phyloP scores from a whole-genome alignment of 176 grass and related monocot genomes.

The Chrysopogon serrulatus region DNA sequence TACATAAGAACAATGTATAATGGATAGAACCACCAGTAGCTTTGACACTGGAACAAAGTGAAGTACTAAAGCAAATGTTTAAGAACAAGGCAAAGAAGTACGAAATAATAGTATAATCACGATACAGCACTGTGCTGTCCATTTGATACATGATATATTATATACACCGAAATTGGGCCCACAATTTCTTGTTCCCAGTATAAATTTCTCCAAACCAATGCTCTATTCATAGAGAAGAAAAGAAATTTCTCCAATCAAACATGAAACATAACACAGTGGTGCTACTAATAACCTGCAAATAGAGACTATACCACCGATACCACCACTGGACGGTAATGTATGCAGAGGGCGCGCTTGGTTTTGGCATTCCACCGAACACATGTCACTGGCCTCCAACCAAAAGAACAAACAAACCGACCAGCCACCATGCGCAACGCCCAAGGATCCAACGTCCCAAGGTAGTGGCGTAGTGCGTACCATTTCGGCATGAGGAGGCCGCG shows the following conservation, averaged over 20 bases:
- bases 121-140: background rate
- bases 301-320: background rate
- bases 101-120: background rate
- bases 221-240: background rate
- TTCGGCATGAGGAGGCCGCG: background rate
- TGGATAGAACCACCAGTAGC: background rate
- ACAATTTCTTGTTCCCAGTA: background rate
- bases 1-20: background rate
- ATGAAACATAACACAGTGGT: background rate
- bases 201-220: background rate
- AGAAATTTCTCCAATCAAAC: background rate
- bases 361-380: constrained; percentile 35
- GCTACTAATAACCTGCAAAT: background rate
- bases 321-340: background rate
- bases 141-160: background rate
- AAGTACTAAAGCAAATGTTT: background rate
- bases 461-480: constrained; percentile 6
- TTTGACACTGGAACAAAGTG: background rate
- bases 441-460: background rate
- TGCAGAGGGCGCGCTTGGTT: background rate
- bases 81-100: background rate
- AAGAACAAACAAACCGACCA: background rate
- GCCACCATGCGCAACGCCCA: background rate
- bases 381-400: background rate
- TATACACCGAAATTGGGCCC: background rate